Base-by-base conservation (phyloP, 129 eudicot genomes). In the Pulicaria dysenterica region DNA sequence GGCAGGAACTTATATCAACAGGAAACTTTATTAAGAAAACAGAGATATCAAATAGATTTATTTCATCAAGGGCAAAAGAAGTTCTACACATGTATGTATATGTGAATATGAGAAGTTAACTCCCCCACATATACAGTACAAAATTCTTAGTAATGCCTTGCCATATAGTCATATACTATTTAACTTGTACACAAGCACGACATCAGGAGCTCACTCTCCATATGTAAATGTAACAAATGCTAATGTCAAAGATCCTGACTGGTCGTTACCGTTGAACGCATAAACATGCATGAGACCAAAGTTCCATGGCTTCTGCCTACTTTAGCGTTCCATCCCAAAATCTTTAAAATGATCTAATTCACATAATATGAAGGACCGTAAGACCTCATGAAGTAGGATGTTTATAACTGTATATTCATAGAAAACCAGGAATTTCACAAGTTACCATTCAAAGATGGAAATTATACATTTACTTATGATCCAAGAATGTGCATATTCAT, bases 171-270 rank as follows among this genome's bases (percentile, higher is more conserved):
- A 40, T 10, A 48, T 64, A 17, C 47, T 6, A 44, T 41, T 56
- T 43, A 70, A 6, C 54, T 70, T 12, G 13, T 53, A 51, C 9
- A 69, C 50, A 70, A 48, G 34, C 56, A 45, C 16, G 41, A 67
- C 9, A 49, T 12, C 49, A 69, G 19, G n/a, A 62, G 67, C 67
- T 62, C 16, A 62, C 34, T 62, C 67, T 62, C 67, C 67, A 51
- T 13, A n/a, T 42, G n/a, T 38, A 39, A 34, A 61, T 39, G 47
- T 39, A 10, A 15, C 24, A 61, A 12, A 12, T 51, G 58, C 47
- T 39, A 38, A 40, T 37, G 7, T 61, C 48, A 40, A 39, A 34
- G 48, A 15, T 40, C 67, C 31, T 62, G 67, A 60, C 24, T 48
- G 24, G n/a, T 12, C 40, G 7, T 13, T 41, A 39, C 67, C 3